Conservation (phyloP, 345 rosid genomes). For the Citropsis articulata region DNA sequence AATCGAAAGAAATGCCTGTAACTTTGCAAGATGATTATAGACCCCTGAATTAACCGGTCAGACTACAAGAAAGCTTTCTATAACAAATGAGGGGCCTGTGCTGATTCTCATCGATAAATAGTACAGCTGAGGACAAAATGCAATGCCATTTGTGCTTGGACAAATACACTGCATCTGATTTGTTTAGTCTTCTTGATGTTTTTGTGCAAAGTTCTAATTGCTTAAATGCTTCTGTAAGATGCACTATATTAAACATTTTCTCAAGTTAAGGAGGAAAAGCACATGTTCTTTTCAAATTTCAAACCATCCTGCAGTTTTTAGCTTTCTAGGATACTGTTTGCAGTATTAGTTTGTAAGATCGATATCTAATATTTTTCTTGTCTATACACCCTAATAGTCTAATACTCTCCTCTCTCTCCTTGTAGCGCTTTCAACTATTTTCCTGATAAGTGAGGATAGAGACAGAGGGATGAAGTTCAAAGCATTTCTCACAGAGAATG, state of each 20-base stretch:
- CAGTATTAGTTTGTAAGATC: background rate
- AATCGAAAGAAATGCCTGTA: no score
- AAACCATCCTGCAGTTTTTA: background rate
- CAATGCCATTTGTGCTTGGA: background rate
- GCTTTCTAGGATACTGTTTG: background rate
- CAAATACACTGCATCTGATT: no score
- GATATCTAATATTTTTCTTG: no score
- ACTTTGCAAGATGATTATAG: background rate
- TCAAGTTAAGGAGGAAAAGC: background rate
- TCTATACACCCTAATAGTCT: no score
- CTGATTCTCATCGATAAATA: background rate
- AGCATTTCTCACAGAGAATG: no score
- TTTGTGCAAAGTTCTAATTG: background rate
- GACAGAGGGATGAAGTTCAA: no score
- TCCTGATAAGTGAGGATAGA: no score
- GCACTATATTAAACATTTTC: no score
- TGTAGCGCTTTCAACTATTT: no score
- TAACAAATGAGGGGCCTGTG: background rate
- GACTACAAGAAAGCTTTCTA: background rate
- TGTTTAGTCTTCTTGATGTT: background rate
- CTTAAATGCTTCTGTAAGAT: no score
- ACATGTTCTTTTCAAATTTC: background rate
- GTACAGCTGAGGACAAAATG: background rate
- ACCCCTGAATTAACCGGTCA: background rate
- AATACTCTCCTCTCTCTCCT: no score